A percentile compares a stretch with the other conserved stretches of the same genome.
Evolutionary conservation across 2,329 filamentous ascomycete genomes (phyloP).

Genomic region (Trichoderma semiorbis): DNA sequence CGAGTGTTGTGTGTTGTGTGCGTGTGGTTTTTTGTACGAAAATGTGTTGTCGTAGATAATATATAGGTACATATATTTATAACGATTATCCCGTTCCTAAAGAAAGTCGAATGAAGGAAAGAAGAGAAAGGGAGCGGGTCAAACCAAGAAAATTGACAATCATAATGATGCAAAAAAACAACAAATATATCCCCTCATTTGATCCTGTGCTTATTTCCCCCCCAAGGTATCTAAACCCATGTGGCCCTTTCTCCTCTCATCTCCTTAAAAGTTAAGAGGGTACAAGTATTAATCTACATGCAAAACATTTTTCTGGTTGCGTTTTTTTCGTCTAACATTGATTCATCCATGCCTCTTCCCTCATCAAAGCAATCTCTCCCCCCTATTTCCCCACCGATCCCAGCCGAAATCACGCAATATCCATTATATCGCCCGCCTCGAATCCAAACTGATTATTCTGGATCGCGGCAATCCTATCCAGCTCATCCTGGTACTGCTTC

Average conservation of each 20-base stretch:
- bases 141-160: constrained; percentile 9
- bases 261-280: neutral
- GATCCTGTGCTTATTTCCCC: constrained; percentile 26
- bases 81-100: neutral
- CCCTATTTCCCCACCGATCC: neutral
- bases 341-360: neutral
- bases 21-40: constrained; percentile 34
- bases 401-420: constrained; percentile 38
- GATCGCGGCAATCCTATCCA: constrained; percentile 84
- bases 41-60: constrained; percentile 19
- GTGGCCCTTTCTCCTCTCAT: constrained; percentile 3
- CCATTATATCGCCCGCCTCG: constrained; percentile 51
- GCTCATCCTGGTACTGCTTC: constrained; percentile 82
- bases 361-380: neutral
- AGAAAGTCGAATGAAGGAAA: neutral
- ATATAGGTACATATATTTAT: constrained; percentile 20
- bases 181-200: constrained; percentile 23
- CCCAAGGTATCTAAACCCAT: constrained; percentile 31
- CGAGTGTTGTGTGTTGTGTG: constrained; percentile 20
- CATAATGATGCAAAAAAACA: neutral
- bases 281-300: constrained; percentile 15
- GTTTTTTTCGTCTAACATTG: neutral
- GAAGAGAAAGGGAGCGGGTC: constrained; percentile 20
- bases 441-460: constrained; percentile 88
- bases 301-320: neutral